phyloP scores from a whole-genome alignment of 2,329 filamentous ascomycete species.

The Monosporascus cannonballus region DNA sequence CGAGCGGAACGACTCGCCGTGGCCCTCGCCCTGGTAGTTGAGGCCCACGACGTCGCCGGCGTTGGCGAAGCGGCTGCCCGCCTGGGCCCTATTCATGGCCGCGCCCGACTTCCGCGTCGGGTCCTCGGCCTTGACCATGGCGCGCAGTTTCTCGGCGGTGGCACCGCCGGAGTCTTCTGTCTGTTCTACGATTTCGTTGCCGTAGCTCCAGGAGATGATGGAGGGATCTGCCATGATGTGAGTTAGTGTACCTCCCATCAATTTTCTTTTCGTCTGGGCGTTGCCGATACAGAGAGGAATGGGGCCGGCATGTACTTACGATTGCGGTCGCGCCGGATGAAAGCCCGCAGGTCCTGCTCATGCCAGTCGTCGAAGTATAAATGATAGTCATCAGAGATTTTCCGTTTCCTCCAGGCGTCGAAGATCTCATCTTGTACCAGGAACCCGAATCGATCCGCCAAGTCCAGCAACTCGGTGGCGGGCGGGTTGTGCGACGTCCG shows the following conservation, averaged over 20 bases:
- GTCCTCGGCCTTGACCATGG: constrained; percentile 41
- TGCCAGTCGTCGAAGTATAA: constrained; percentile 47
- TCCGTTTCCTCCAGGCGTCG: constrained; percentile 40
- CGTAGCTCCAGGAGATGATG: constrained; percentile 45
- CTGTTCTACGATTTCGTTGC: constrained; percentile 46
- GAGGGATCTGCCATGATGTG: constrained; percentile 31
- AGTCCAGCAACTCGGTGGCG: constrained; percentile 40
- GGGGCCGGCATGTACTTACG: constrained; percentile 13
- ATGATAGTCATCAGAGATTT: constrained; percentile 43
- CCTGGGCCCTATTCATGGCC: constrained; percentile 39
- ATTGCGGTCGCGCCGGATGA: constrained; percentile 47
- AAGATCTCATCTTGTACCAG: constrained; percentile 49
- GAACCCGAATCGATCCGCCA: constrained; percentile 44
- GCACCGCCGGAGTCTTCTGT: constrained; percentile 24
- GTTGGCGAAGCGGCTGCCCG: constrained; percentile 31
- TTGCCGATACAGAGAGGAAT: neutral
- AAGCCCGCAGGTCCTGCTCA: constrained; percentile 42
- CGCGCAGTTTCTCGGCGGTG: constrained; percentile 29
- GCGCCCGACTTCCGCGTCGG: constrained; percentile 37
- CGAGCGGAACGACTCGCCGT: constrained; percentile 3
- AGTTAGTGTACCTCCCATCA: neutral
- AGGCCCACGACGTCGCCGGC: constrained; percentile 42
- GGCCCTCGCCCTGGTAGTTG: constrained; percentile 51
- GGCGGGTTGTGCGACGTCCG: constrained; percentile 48
- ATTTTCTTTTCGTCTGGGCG: neutral